Conservation (phyloP, 495 filamentous ascomycete genomes). For the Aspergillus incahuasiensis region DNA sequence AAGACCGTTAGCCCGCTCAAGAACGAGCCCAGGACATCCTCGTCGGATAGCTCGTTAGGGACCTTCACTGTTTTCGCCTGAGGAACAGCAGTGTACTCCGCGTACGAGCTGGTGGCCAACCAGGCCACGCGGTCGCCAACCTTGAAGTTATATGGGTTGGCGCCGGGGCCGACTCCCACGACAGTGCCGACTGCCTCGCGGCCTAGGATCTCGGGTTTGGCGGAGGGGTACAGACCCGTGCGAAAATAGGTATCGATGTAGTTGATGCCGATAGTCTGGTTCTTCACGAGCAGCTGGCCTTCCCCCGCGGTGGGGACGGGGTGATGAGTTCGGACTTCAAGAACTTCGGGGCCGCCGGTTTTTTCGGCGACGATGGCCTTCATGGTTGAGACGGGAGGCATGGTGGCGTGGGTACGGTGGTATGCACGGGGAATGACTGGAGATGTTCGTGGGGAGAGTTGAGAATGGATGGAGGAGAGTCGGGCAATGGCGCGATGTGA, state of each 20-base stretch:
- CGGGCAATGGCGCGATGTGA: slow-evolving; percentile 4
- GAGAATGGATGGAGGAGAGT: slow-evolving; percentile 8
- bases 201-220: slow-evolving; percentile 77
- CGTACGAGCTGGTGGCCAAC: slow-evolving; percentile 60
- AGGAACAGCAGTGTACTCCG: slow-evolving; percentile 67
- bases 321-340: slow-evolving; percentile 68
- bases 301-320: slow-evolving; percentile 69
- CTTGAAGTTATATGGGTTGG: slow-evolving; percentile 45
- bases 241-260: slow-evolving; percentile 91
- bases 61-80: slow-evolving; percentile 56
- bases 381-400: slow-evolving; percentile 62
- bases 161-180: slow-evolving; percentile 45
- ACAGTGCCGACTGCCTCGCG: slow-evolving; percentile 72
- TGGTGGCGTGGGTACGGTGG: slow-evolving; percentile 19
- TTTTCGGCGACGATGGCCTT: slow-evolving; percentile 70
- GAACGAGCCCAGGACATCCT: slow-evolving; percentile 62
- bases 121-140: slow-evolving; percentile 67
- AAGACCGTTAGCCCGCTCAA: slow-evolving; percentile 87
- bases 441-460: neutral
- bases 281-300: slow-evolving; percentile 77
- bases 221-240: slow-evolving; percentile 72
- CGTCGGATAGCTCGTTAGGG: slow-evolving; percentile 56
- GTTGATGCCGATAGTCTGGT: slow-evolving; percentile 81
- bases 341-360: slow-evolving; percentile 72
- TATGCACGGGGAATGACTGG: slow-evolving; percentile 16